Evolutionary conservation across 306 rosid genomes (phyloP), one percentile per base, ranked within the genome.

Genomic region (Dalbergia cochinchinensis): DNA sequence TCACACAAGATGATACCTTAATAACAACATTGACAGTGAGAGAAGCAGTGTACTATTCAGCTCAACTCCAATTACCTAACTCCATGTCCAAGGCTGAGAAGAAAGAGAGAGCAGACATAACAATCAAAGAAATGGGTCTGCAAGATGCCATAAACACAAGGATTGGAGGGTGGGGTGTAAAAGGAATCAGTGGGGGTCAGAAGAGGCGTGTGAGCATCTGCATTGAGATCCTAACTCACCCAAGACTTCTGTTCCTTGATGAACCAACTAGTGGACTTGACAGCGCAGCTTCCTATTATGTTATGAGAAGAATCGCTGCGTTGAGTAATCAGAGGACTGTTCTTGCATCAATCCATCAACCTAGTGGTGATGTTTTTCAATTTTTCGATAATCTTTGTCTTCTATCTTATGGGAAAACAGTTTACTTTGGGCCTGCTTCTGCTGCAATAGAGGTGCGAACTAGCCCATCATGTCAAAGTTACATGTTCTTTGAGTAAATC

Each of bases 251-350:
- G 3, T 91, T 93, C 69, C 94, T 91, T 53, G 97, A 93, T 61
- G 96, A 92, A 74, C 97, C 96, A 11, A 92, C 96, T 0, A 91
- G 92, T 64, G 96, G 97, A 1, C 90, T 91, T 5, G 97, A 93
- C 18, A 91, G 91, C 55, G 94, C 96, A 11, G 93, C 92, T 54
- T 88, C 98, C 8, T 93, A 78, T 48, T 86, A 91, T 76, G 97
- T 93, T 8, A 87, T 90, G 91, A 90, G 82, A 11, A 76, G 90
- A 45, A 88, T 88, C 63, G 83, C 82, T 26, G 3, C 31, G 31
- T 2, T 26, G 31, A 26, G 31, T 26, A 26, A 26, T 26, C 31
- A 20, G 69, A 87, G 89, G 69, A 90, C 94, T 6, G 81, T 92
- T 14, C 59, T 92, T 71, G 80, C 86, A 9, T 89, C 97, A 35